Evolutionary conservation across 2,329 filamentous ascomycete genomes (phyloP).

Genomic region (Fusarium nematophilum): DNA sequence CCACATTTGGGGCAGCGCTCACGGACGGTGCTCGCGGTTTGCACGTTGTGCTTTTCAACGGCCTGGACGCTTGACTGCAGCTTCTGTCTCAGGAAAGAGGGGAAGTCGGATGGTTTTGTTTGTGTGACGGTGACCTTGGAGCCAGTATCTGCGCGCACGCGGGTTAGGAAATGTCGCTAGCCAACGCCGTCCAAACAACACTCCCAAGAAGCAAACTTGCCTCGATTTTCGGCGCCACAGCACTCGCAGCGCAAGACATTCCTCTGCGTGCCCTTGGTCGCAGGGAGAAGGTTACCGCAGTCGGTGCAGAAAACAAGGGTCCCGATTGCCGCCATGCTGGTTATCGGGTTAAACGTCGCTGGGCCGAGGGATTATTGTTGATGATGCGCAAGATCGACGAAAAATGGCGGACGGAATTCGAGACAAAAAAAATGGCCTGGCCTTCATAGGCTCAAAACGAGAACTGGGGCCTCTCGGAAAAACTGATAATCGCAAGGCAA

Average conservation of each 20-base stretch:
- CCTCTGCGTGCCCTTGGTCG: slow-evolving; percentile 80
- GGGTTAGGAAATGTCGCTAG: slow-evolving; percentile 24
- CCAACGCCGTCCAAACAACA: not conserved
- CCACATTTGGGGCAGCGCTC: slow-evolving; percentile 85
- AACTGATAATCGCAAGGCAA: slow-evolving; percentile 44
- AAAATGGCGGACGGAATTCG: slow-evolving; percentile 22
- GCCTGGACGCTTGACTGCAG: slow-evolving; percentile 85
- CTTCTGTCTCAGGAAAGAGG: slow-evolving; percentile 88
- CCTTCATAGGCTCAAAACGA: slow-evolving; percentile 36
- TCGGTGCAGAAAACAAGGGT: slow-evolving; percentile 93
- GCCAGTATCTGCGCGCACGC: slow-evolving; percentile 68
- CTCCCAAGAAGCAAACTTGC: slow-evolving; percentile 57
- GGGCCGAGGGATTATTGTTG: slow-evolving; percentile 12
- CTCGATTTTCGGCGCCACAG: slow-evolving; percentile 87
- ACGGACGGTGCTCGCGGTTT: slow-evolving; percentile 75
- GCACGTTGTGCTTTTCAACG: slow-evolving; percentile 80
- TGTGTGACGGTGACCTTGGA: slow-evolving; percentile 81
- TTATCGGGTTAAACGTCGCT: slow-evolving; percentile 5
- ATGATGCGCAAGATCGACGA: slow-evolving; percentile 12
- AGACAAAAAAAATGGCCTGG: slow-evolving; percentile 43
- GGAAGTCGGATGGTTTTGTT: slow-evolving; percentile 92
- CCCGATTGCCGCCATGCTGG: slow-evolving; percentile 85
- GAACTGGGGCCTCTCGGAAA: slow-evolving; percentile 44
- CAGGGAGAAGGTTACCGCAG: slow-evolving; percentile 89
- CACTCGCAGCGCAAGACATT: slow-evolving; percentile 84